A percentile compares a stretch with the other conserved stretches of the same genome.
These are phyloP conservation scores for Thielaviopsis euricoi DNA, from an alignment of 2,329 filamentous ascomycete species.

Conservation along the genomic window DNA sequence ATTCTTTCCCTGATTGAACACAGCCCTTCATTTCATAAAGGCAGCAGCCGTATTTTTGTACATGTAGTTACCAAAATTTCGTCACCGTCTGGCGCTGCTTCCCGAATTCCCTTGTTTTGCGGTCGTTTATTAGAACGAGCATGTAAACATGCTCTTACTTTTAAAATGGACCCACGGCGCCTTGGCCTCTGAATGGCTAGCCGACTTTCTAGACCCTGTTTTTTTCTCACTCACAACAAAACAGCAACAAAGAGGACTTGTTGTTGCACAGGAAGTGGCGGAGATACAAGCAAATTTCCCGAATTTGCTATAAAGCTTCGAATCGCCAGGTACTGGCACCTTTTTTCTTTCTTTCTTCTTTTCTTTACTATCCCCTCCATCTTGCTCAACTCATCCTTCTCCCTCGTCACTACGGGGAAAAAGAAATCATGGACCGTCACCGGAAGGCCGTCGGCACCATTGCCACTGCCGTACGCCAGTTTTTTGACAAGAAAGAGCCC, in stretches of 20 bases:
- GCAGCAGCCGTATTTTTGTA: not conserved
- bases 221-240: not conserved
- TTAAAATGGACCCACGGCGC: not conserved
- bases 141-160: not conserved
- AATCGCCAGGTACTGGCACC: not conserved
- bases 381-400: not conserved
- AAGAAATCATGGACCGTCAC: slow-evolving; percentile 32
- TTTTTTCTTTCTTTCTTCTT: not conserved
- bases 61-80: not conserved
- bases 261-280: not conserved
- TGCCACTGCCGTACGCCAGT: slow-evolving; percentile 29
- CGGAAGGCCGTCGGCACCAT: slow-evolving; percentile 30
- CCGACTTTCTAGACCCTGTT: not conserved
- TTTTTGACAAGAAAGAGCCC: slow-evolving; percentile 32
- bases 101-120: not conserved
- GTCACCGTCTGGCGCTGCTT: not conserved
- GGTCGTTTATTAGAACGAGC: not conserved
- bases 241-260: not conserved
- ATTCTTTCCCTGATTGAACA: not conserved
- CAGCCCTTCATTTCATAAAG: not conserved
- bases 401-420: not conserved
- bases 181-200: not conserved
- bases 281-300: not conserved
- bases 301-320: not conserved
- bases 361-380: not conserved